Conservation (phyloP, 352 stramenopile genomes). For the Pythium brachiatum region DNA sequence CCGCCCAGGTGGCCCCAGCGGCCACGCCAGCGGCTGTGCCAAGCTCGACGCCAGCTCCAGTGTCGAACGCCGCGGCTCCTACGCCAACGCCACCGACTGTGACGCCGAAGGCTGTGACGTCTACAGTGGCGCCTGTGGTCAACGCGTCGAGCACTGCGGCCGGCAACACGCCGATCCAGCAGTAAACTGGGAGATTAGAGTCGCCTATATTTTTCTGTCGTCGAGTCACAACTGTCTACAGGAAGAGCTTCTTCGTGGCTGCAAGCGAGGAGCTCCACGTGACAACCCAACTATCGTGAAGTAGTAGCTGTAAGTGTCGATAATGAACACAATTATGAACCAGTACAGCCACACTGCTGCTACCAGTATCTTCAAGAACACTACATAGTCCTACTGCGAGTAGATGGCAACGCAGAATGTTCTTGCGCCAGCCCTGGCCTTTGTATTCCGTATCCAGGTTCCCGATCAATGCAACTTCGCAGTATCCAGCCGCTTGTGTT, state of each 20-base stretch:
- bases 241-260: not conserved
- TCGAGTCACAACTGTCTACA: not conserved
- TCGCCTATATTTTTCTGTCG: not conserved
- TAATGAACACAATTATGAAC: constrained; percentile 5
- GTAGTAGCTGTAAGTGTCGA: constrained; percentile 1
- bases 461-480: no score
- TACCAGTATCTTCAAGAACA: not conserved
- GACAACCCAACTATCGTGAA: not conserved
- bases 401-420: no score
- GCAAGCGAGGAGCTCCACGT: not conserved
- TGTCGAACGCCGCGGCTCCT: not conserved
- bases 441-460: no score
- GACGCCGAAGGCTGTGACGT: not conserved
- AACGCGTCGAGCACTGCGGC: not conserved
- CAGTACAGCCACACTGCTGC: not conserved
- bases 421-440: no score
- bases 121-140: not conserved
- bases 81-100: constrained; percentile 1
- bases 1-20: not conserved
- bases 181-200: constrained; percentile 2
- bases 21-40: not conserved
- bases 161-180: constrained; percentile 1
- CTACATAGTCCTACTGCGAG: no score
- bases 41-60: no score
- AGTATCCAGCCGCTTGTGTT: not conserved